These are phyloP conservation scores for Annulohypoxylon stygium DNA, from an alignment of 495 filamentous ascomycete species.

Conservation along the genomic window DNA sequence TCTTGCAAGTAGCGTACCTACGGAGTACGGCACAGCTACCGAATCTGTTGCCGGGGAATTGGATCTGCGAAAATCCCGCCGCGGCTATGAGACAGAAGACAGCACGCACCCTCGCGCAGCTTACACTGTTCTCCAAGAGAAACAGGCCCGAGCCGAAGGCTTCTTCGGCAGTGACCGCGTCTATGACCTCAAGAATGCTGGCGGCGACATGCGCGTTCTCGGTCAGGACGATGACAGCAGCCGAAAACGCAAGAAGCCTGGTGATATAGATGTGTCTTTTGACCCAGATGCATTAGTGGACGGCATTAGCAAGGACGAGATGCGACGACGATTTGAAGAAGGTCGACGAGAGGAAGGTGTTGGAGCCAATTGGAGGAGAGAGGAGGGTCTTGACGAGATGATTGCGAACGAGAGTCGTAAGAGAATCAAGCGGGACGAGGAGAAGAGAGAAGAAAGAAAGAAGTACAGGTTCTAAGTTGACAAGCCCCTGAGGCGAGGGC, in stretches of 20 bases:
- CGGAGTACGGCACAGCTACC: constrained; percentile 78
- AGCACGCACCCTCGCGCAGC: constrained; percentile 77
- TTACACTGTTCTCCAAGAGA: constrained; percentile 92
- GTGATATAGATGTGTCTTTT: constrained; percentile 92
- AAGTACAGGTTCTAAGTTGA: constrained; percentile 51
- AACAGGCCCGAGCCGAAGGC: constrained; percentile 82
- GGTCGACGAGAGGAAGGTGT: constrained; percentile 76
- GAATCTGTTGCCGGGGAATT: constrained; percentile 84
- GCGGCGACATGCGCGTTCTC: constrained; percentile 68
- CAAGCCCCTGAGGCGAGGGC: not conserved
- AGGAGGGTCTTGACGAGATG: constrained; percentile 97
- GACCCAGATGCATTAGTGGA: constrained; percentile 84
- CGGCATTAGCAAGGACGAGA: constrained; percentile 74
- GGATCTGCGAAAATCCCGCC: constrained; percentile 87
- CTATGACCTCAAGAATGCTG: constrained; percentile 77
- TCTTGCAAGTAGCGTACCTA: constrained; percentile 81
- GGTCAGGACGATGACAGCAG: constrained; percentile 82
- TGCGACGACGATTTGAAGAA: constrained; percentile 76
- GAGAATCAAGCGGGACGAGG: constrained; percentile 86
- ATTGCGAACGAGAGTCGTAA: constrained; percentile 94
- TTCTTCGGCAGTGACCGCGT: constrained; percentile 96
- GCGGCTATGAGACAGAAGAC: constrained; percentile 92
- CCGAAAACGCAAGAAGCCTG: constrained; percentile 92
- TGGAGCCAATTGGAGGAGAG: constrained; percentile 80
- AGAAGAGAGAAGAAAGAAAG: constrained; percentile 68